Evolutionary conservation across 2,329 filamentous ascomycete species (phyloP).

Genomic region (Delphinella strobiligena): DNA sequence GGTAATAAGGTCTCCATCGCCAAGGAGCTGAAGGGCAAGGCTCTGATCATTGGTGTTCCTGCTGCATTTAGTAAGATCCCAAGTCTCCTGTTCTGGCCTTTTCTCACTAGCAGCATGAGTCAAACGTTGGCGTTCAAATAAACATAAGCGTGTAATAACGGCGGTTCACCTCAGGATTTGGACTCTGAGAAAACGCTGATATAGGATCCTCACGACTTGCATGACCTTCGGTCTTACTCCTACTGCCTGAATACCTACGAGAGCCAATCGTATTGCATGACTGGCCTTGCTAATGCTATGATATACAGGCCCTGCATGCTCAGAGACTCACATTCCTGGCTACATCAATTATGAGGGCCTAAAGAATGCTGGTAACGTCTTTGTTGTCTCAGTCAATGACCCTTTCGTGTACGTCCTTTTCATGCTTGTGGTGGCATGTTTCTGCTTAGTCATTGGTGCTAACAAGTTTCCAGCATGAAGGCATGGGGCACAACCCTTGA

Average conservation of each 20-base stretch:
- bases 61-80: slow-evolving; percentile 29
- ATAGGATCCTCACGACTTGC: too few species aligned
- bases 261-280: too few species aligned
- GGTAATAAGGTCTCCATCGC: slow-evolving; percentile 84
- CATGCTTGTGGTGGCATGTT: neutral
- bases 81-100: neutral
- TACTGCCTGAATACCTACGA: too few species aligned
- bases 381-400: slow-evolving; percentile 88
- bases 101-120: neutral
- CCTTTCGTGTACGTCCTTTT: slow-evolving; percentile 60
- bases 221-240: too few species aligned
- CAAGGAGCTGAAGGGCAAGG: slow-evolving; percentile 63
- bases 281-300: too few species aligned
- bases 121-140: too few species aligned
- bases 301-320: slow-evolving; percentile 49
- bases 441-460: neutral
- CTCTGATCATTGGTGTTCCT: slow-evolving; percentile 74
- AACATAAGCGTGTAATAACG: too few species aligned
- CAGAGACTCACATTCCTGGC: slow-evolving; percentile 64
- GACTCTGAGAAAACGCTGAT: too few species aligned
- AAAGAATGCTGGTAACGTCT: slow-evolving; percentile 68
- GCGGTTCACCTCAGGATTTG: too few species aligned
- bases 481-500: slow-evolving; percentile 75
- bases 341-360: slow-evolving; percentile 72
- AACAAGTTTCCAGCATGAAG: slow-evolving; percentile 54